Conservation (phyloP, 140 eudicot genomes). For the Stevia rebaudiana region DNA sequence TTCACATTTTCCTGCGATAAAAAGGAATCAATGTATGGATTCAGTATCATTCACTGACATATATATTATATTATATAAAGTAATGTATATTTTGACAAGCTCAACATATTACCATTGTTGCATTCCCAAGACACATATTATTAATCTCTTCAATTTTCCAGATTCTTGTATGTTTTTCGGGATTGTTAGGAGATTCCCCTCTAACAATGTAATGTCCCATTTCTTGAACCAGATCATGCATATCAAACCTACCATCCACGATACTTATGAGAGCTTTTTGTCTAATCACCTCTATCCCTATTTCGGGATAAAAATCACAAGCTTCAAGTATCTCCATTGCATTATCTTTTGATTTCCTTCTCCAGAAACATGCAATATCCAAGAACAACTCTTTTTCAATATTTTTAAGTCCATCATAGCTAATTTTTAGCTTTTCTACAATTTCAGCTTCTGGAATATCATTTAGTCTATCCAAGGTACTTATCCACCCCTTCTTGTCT, state of each 20-base stretch:
- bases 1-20: neutral
- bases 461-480: neutral
- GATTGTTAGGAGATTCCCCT: neutral
- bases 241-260: neutral
- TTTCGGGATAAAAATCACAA: neutral
- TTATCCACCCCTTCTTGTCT: neutral
- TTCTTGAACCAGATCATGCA: slow-evolving; percentile 7
- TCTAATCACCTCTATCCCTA: neutral
- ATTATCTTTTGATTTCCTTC: neutral
- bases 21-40: neutral
- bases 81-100: neutral
- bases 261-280: slow-evolving; percentile 6
- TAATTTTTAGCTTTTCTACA: neutral
- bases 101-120: neutral
- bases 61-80: neutral
- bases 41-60: neutral
- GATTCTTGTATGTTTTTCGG: slow-evolving; percentile 1
- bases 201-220: slow-evolving; percentile 11
- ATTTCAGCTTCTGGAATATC: neutral
- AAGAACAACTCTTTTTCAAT: neutral
- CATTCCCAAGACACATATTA: neutral
- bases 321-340: neutral
- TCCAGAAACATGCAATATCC: neutral
- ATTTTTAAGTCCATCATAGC: neutral
- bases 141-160: neutral